A percentile compares a stretch with the other conserved stretches of the same genome.
Conservation (phyloP, 345 rosid genomes). For the Rhizophora apiculata region DNA sequence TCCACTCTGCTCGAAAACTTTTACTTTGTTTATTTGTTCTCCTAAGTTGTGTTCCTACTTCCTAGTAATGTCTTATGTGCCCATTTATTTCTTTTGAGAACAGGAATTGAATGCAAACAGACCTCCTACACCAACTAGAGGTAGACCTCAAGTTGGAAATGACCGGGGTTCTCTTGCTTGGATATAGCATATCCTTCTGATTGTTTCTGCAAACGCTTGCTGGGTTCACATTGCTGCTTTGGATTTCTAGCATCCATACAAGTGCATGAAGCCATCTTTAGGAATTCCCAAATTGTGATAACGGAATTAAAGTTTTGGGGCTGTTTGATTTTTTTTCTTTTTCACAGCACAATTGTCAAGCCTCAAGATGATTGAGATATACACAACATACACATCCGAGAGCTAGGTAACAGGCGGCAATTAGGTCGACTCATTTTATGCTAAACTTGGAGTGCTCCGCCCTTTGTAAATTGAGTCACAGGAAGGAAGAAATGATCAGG, state of each 20-base stretch:
- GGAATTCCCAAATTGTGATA: constrained; percentile 28
- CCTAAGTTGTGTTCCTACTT: background rate
- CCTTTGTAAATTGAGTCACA: constrained; percentile 52
- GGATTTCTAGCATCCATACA: constrained; percentile 39
- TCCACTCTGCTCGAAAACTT: constrained; percentile 3
- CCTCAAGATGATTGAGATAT: constrained; percentile 28
- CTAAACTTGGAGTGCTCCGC: constrained; percentile 17
- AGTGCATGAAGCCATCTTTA: constrained; percentile 42
- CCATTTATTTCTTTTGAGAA: constrained; percentile 7
- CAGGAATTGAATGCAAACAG: constrained; percentile 96
- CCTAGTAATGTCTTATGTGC: background rate
- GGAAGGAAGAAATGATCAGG: constrained; percentile 32
- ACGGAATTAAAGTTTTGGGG: constrained; percentile 29
- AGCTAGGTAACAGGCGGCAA: constrained; percentile 28
- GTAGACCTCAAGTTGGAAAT: constrained; percentile 78
- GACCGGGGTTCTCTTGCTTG: constrained; percentile 93
- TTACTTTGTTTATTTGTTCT: background rate
- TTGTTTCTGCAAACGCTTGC: constrained; percentile 29
- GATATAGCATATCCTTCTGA: constrained; percentile 44
- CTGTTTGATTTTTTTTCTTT: constrained; percentile 27
- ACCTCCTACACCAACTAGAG: constrained; percentile 95
- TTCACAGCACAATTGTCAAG: constrained; percentile 24
- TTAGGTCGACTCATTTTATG: constrained; percentile 26
- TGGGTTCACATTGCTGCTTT: constrained; percentile 38
- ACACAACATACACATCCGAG: constrained; percentile 38